phyloP scores from a whole-genome alignment of 352 stramenopile species.

The Phytophthora cactorum region DNA sequence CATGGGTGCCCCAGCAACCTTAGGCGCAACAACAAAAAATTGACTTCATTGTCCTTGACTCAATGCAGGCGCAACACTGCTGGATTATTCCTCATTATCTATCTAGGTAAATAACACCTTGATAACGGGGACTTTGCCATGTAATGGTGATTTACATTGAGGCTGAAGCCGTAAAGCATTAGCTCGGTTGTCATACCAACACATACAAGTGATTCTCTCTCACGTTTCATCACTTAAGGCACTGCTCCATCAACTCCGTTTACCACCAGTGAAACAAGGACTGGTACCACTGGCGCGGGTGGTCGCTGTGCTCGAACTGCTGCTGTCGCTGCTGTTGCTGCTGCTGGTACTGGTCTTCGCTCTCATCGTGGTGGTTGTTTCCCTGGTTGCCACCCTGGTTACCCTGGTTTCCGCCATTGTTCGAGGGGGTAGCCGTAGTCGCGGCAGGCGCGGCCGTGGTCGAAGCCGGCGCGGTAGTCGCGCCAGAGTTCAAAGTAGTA shows the following conservation, averaged over 20 bases:
- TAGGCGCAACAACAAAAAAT: too few species aligned
- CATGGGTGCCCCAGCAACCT: too few species aligned
- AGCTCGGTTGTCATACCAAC: constrained; percentile 13
- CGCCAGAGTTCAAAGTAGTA: background rate
- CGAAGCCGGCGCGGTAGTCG: background rate
- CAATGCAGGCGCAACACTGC: background rate
- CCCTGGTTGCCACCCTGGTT: constrained; percentile 2
- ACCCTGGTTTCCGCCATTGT: constrained; percentile 6
- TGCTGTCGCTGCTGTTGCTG: constrained; percentile 13
- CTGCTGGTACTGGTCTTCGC: constrained; percentile 1
- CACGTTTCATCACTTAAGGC: constrained; percentile 3
- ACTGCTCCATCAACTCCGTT: background rate
- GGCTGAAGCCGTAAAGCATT: constrained; percentile 4
- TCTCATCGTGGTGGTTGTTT: constrained; percentile 2
- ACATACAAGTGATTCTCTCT: constrained; percentile 21
- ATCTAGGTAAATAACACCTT: background rate
- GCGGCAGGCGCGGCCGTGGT: background rate
- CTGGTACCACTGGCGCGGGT: constrained; percentile 14
- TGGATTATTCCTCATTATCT: background rate
- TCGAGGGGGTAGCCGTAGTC: constrained; percentile 16
- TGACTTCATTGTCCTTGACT: too few species aligned
- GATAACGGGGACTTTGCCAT: constrained; percentile 1
- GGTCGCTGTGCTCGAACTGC: constrained; percentile 9
- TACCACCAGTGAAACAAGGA: constrained; percentile 29
- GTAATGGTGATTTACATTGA: constrained; percentile 27